Percentiles rank a stretch among this genome's conserved stretches.
Evolutionary conservation across 2,329 filamentous ascomycete genomes (phyloP).

Genomic region (Exophiala dermatitidis): DNA sequence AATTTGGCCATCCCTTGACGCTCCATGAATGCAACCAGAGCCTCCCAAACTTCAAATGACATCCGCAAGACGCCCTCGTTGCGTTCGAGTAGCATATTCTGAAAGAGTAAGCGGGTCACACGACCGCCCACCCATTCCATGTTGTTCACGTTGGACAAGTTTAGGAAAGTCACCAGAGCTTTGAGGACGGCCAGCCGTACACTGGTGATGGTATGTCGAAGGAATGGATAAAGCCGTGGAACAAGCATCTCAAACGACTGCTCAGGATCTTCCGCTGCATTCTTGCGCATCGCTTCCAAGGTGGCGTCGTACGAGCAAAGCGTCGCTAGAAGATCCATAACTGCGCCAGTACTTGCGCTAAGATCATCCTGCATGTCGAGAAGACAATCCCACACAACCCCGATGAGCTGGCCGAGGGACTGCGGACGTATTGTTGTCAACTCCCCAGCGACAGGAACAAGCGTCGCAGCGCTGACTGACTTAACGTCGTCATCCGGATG

Average conservation of each 20-base stretch:
- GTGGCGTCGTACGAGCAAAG: slow-evolving; percentile 92
- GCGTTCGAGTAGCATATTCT: slow-evolving; percentile 89
- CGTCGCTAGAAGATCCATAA: slow-evolving; percentile 96
- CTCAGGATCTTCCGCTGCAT: slow-evolving; percentile 72
- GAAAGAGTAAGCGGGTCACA: slow-evolving; percentile 80
- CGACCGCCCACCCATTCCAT: slow-evolving; percentile 90
- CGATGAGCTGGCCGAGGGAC: slow-evolving; percentile 73
- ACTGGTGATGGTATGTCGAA: slow-evolving; percentile 93
- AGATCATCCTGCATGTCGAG: slow-evolving; percentile 95
- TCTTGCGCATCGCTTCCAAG: slow-evolving; percentile 84
- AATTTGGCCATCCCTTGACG: slow-evolving; percentile 58
- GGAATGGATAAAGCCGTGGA: slow-evolving; percentile 87
- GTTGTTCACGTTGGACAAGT: slow-evolving; percentile 69
- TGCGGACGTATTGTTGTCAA: slow-evolving; percentile 78
- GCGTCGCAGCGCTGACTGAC: slow-evolving; percentile 91
- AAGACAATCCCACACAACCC: slow-evolving; percentile 94
- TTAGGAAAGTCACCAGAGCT: slow-evolving; percentile 85
- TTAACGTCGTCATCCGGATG: slow-evolving; percentile 93
- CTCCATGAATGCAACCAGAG: slow-evolving; percentile 37
- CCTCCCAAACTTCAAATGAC: slow-evolving; percentile 80
- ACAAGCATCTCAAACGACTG: slow-evolving; percentile 89
- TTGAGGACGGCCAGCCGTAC: slow-evolving; percentile 89
- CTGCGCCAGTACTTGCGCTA: slow-evolving; percentile 92
- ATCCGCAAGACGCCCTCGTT: slow-evolving; percentile 74
- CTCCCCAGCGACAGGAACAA: slow-evolving; percentile 92